Conservation (phyloP, 495 filamentous ascomycete species). For the Penicillium riverlandense region DNA sequence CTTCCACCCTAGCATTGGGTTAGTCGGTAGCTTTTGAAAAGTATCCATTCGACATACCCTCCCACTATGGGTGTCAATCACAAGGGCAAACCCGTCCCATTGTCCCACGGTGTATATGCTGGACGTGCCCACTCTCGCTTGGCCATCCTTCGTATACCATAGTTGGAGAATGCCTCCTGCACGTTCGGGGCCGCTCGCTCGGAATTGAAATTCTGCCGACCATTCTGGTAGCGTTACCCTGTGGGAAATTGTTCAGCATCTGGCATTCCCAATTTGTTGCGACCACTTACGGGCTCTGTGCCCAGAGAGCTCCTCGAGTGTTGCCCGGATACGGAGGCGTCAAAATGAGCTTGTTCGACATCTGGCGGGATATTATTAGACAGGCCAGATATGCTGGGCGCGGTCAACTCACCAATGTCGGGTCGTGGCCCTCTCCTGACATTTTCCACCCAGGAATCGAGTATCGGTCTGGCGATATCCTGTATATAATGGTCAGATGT, state of each 20-base stretch:
- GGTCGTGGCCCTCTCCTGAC: constrained; percentile 60
- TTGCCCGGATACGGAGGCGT: constrained; percentile 87
- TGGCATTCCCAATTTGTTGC: neutral
- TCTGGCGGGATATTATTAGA: constrained; percentile 22
- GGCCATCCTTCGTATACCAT: constrained; percentile 78
- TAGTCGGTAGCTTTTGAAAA: constrained; percentile 1
- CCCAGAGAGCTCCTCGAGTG: constrained; percentile 75
- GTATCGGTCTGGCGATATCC: constrained; percentile 49
- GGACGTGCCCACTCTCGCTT: constrained; percentile 52
- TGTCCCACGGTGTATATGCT: constrained; percentile 75
- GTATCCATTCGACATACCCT: constrained; percentile 30
- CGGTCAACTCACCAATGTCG: constrained; percentile 47
- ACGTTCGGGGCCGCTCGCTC: constrained; percentile 77
- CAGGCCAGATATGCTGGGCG: neutral
- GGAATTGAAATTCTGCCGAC: constrained; percentile 78
- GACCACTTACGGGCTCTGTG: constrained; percentile 51
- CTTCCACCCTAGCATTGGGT: constrained; percentile 54
- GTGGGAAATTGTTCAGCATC: constrained; percentile 7
- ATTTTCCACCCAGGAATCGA: constrained; percentile 60
- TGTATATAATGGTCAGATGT: constrained; percentile 23
- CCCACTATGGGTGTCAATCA: constrained; percentile 83
- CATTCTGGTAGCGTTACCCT: constrained; percentile 55
- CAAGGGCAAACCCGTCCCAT: constrained; percentile 83
- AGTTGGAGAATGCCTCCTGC: constrained; percentile 85
- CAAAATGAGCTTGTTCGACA: constrained; percentile 87